These are phyloP conservation scores for Geotrichum reessii DNA, from an alignment of 1,139 yeast genomes.

Conservation along the genomic window DNA sequence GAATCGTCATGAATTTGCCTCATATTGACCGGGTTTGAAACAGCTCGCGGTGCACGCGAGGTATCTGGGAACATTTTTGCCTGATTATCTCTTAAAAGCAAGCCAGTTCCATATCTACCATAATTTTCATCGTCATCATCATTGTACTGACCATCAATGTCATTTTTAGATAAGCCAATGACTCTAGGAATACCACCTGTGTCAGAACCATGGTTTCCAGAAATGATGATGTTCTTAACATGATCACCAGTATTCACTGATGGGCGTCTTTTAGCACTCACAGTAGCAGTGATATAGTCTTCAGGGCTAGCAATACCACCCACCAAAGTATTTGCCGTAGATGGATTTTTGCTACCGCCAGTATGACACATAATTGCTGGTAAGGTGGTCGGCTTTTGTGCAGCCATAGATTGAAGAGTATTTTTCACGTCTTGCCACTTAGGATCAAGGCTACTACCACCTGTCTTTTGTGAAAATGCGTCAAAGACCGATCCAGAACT, in stretches of 20 bases:
- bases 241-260: conserved; percentile 30
- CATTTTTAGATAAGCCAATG: background rate
- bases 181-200: background rate
- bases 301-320: conserved; percentile 19
- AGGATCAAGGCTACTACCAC: background rate
- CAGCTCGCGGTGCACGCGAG: background rate
- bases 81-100: background rate
- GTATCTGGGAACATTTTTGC: background rate
- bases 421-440: conserved; percentile 26
- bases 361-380: conserved; percentile 7
- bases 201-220: background rate
- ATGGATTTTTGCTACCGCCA: background rate
- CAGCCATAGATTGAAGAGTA: conserved; percentile 19
- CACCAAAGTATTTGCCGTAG: conserved; percentile 2
- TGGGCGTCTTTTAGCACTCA: conserved; percentile 26
- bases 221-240: conserved; percentile 25
- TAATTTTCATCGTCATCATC: background rate
- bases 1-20: background rate
- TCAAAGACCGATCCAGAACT: background rate
- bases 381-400: conserved; percentile 15
- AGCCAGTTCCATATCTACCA: background rate
- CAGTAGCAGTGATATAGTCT: conserved; percentile 25
- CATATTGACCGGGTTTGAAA: background rate
- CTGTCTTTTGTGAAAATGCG: background rate
- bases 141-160: background rate